A percentile compares a stretch with the other conserved stretches of the same genome.
Conservation (phyloP, 2,329 filamentous ascomycete genomes). For the Curvularia verruculosa region DNA sequence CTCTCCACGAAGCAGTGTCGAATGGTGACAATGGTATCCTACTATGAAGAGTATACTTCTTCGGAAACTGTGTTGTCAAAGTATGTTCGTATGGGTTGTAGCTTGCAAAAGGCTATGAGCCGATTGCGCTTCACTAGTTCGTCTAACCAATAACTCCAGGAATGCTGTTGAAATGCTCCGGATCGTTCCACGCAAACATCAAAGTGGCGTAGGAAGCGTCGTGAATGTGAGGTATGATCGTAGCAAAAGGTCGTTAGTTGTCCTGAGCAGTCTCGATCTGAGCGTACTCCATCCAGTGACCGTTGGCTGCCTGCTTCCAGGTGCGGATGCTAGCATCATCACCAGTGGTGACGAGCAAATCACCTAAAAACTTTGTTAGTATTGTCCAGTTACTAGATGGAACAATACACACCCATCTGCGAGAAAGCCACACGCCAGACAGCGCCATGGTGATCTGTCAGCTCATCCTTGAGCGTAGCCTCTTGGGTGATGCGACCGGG, state of each 20-base stretch:
- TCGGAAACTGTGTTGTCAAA: neutral
- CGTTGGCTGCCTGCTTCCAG: conserved; percentile 58
- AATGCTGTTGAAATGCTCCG: neutral
- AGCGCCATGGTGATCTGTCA: conserved; percentile 71
- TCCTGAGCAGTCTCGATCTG: conserved; percentile 53
- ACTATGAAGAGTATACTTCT: too few species aligned
- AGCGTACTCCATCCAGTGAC: conserved; percentile 57
- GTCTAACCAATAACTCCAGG: conserved; percentile 6
- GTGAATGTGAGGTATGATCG: neutral
- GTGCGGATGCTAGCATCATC: conserved; percentile 69
- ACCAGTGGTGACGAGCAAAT: conserved; percentile 75
- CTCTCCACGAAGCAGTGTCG: conserved; percentile 13
- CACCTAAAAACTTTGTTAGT: conserved; percentile 60
- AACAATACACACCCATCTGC: conserved; percentile 49
- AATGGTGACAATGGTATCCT: conserved; percentile 16
- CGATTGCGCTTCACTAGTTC: neutral
- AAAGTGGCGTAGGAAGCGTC: neutral
- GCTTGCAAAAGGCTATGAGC: neutral
- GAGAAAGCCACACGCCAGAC: conserved; percentile 77
- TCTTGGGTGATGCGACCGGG: conserved; percentile 71
- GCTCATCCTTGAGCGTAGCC: conserved; percentile 67
- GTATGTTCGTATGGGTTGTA: neutral
- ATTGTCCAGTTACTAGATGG: neutral
- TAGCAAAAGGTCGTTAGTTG: conserved; percentile 16
- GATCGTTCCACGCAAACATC: neutral